These are phyloP conservation scores for Glycine tomentella DNA, from an alignment of 306 rosid species.

Conservation along the genomic window DNA sequence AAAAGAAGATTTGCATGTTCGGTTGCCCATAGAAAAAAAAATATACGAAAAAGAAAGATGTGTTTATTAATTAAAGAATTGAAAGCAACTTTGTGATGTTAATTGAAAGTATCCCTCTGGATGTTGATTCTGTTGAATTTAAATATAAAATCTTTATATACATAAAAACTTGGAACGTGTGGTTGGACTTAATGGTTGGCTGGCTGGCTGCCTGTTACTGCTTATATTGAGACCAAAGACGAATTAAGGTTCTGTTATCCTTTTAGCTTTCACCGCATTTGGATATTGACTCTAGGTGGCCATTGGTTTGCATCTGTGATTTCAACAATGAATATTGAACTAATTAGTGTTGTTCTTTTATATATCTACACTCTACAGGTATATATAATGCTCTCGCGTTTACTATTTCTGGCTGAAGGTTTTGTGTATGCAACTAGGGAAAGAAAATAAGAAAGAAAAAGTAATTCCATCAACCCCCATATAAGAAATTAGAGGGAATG, in stretches of 20 bases:
- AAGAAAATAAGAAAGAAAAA: not conserved
- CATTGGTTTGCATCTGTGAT: constrained; percentile 19
- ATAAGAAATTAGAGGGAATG: not conserved
- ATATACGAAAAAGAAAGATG: not conserved
- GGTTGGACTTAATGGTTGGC: constrained; percentile 24
- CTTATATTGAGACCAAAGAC: not conserved
- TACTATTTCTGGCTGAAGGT: constrained; percentile 16
- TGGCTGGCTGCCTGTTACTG: constrained; percentile 37
- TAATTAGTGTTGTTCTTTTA: not conserved
- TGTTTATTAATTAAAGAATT: constrained; percentile 13
- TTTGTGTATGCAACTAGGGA: not conserved
- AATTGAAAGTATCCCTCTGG: constrained; percentile 3
- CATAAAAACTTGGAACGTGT: constrained; percentile 18
- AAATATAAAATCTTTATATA: not conserved
- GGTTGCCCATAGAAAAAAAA: constrained; percentile 46
- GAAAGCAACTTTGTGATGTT: constrained; percentile 28
- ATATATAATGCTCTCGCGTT: constrained; percentile 1
- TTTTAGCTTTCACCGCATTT: constrained; percentile 1
- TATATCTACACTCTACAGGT: not conserved
- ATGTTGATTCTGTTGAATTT: constrained; percentile 20
- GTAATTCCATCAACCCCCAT: not conserved
- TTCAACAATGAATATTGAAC: not conserved
- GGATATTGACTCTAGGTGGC: constrained; percentile 31
- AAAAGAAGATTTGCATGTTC: constrained; percentile 54
- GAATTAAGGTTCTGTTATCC: not conserved